Base-by-base conservation (phyloP, 2,329 filamentous ascomycete species). In the Arthrobotrys sinensis region DNA sequence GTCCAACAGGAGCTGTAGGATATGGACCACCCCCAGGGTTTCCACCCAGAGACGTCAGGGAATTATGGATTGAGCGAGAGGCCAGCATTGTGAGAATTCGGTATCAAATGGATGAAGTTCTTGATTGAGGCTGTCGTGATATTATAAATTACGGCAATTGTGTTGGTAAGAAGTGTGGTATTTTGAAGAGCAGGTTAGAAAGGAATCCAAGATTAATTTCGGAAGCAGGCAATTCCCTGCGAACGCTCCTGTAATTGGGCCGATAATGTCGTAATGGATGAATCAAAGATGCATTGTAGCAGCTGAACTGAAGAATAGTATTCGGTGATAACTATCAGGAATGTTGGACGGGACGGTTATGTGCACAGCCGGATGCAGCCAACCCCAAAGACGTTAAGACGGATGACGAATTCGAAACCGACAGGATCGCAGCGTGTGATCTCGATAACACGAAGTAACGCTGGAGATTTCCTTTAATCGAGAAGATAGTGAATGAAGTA, bases 241-340 rank as follows among this genome's bases (percentile, higher is more conserved):
- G 48, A 50, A 55, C 28, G 50, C 65, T 57, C 65, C 46, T 10
- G 38, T 57, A 43, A 40, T 34, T 46, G 65, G 19, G 67, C 52
- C 40, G 65, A 19, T 16, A 34, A 16, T 67, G 62, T 75, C 70
- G 70, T 75, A 75, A 67, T 63, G 19, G 70, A 52, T 24, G 16
- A 21, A 53, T 75, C 63, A 75, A 36, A 67, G 52, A 67, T 45
- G 70, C 70, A 75, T 75, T 32, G 62, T 75, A 66, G 21, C 50
- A 67, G 69, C 57, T 66, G 62, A 67, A 60, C 14, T 48, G 50
- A 67, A 38, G 48, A 12, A 28, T 28, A 28, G 24, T 28, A 2
- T n/a, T 45, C 16, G 46, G 45, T 36, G 46, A 36, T 50, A 38
- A 52, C 12, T 38, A 34, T 55, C 68, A 72, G 68, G 55, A 64